Evolutionary conservation across 73 alveolate species (phyloP).

Genomic region (Tetrahymena thermophila): DNA sequence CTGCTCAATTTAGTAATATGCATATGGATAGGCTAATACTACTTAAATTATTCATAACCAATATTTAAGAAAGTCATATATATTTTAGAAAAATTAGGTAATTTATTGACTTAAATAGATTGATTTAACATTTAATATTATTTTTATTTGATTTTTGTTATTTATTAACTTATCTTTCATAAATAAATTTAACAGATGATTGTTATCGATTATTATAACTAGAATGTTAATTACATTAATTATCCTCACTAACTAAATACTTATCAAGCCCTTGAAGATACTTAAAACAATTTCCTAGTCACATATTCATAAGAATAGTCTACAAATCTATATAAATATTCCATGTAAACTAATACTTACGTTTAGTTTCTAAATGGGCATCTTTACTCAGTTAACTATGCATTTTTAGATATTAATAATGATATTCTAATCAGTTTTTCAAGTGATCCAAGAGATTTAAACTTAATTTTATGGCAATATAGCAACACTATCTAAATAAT

Average conservation of each 20-base stretch:
- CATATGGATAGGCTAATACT: background rate
- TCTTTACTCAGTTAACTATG: background rate
- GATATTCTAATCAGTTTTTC: background rate
- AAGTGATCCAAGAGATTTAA: background rate
- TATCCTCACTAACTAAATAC: background rate
- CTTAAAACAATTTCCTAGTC: too few relatives aligned
- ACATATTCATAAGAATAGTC: background rate
- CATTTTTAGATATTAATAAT: background rate
- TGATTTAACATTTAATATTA: too few relatives aligned
- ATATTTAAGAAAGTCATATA: background rate
- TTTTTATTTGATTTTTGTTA: too few relatives aligned
- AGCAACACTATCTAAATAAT: background rate
- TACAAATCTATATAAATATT: background rate
- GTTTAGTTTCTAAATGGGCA: background rate
- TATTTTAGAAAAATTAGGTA: background rate
- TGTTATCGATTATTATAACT: background rate
- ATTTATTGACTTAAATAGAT: too few relatives aligned
- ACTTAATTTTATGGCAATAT: background rate
- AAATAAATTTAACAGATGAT: background rate
- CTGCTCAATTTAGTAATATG: background rate
- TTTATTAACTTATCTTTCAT: too few relatives aligned
- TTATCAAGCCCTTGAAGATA: background rate
- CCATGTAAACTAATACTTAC: background rate
- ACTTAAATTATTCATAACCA: background rate
- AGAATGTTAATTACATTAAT: too few relatives aligned